Evolutionary conservation across 2,329 filamentous ascomycete genomes (phyloP).

Genomic region (Sphaerulina vaccinii): DNA sequence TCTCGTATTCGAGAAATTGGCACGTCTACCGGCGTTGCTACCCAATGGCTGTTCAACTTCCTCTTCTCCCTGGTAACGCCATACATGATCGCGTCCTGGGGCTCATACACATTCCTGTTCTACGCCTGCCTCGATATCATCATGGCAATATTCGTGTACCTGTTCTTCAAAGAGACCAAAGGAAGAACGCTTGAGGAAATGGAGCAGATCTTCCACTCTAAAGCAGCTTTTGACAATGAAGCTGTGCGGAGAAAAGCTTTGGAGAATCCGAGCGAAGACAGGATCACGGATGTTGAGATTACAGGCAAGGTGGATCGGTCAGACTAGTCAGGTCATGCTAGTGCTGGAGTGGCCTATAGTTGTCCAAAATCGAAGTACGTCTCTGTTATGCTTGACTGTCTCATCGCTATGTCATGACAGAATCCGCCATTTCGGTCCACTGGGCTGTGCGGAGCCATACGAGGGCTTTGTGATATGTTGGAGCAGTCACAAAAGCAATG

Average conservation of each 20-base stretch:
- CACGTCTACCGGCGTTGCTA: slow-evolving; percentile 51
- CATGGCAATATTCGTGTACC: slow-evolving; percentile 43
- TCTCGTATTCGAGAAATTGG: slow-evolving; percentile 52
- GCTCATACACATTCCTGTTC: slow-evolving; percentile 45
- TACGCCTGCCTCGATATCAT: slow-evolving; percentile 49
- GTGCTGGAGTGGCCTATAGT: too few species aligned
- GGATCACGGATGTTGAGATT: neutral
- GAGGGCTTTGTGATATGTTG: too few species aligned
- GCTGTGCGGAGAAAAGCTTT: slow-evolving; percentile 22
- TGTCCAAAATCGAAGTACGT: too few species aligned
- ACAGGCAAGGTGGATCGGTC: neutral
- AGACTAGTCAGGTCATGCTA: too few species aligned
- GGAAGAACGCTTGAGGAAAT: slow-evolving; percentile 40
- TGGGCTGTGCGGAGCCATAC: too few species aligned
- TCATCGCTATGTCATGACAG: too few species aligned
- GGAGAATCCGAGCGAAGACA: slow-evolving; percentile 16
- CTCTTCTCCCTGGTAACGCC: slow-evolving; percentile 51
- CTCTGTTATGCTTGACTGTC: too few species aligned
- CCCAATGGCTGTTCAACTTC: slow-evolving; percentile 56
- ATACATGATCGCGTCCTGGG: slow-evolving; percentile 53
- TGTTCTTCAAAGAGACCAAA: slow-evolving; percentile 42
- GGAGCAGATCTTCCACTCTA: slow-evolving; percentile 30
- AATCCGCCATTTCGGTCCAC: too few species aligned
- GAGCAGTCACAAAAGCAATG: too few species aligned
- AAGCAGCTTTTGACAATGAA: slow-evolving; percentile 31